These are phyloP conservation scores for Penicillium psychrosexuale DNA, from an alignment of 2,329 filamentous ascomycete genomes.

Conservation along the genomic window DNA sequence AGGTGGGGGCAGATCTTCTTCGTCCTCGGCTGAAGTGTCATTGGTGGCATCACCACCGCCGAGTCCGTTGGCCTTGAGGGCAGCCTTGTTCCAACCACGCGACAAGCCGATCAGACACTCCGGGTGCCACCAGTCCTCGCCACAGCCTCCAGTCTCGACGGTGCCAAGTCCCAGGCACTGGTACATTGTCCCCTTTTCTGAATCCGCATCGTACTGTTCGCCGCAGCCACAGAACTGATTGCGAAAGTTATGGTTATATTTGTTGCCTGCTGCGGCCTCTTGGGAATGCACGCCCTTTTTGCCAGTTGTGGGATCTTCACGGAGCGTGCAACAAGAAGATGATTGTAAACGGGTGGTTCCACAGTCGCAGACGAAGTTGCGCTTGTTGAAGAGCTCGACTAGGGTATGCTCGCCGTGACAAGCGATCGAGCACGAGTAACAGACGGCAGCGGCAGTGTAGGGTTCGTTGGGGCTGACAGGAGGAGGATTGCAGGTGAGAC, in stretches of 20 bases:
- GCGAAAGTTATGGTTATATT: slow-evolving; percentile 92
- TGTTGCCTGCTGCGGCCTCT: slow-evolving; percentile 65
- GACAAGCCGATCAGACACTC: slow-evolving; percentile 83
- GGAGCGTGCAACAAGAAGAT: slow-evolving; percentile 70
- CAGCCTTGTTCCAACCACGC: slow-evolving; percentile 57
- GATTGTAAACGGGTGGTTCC: slow-evolving; percentile 76
- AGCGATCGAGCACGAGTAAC: slow-evolving; percentile 94
- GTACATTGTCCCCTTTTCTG: slow-evolving; percentile 97
- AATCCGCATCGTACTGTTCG: slow-evolving; percentile 80
- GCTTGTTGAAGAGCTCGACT: slow-evolving; percentile 93
- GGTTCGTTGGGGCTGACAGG: slow-evolving; percentile 60
- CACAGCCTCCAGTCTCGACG: slow-evolving; percentile 78
- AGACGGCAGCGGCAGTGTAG: slow-evolving; percentile 76
- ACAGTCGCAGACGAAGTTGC: slow-evolving; percentile 95
- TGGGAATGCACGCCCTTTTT: slow-evolving; percentile 78
- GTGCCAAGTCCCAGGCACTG: slow-evolving; percentile 86
- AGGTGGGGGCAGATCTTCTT: slow-evolving; percentile 67
- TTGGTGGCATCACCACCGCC: slow-evolving; percentile 26
- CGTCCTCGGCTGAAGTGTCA: slow-evolving; percentile 44
- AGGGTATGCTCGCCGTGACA: slow-evolving; percentile 94
- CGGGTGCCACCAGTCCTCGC: slow-evolving; percentile 97
- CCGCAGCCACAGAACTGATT: slow-evolving; percentile 90
- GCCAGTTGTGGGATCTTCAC: slow-evolving; percentile 69
- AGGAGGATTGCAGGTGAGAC: slow-evolving; percentile 86
- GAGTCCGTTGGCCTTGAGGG: slow-evolving; percentile 11